Evolutionary conservation across 352 stramenopile genomes (phyloP).

Genomic region (Phytophthora syringae): DNA sequence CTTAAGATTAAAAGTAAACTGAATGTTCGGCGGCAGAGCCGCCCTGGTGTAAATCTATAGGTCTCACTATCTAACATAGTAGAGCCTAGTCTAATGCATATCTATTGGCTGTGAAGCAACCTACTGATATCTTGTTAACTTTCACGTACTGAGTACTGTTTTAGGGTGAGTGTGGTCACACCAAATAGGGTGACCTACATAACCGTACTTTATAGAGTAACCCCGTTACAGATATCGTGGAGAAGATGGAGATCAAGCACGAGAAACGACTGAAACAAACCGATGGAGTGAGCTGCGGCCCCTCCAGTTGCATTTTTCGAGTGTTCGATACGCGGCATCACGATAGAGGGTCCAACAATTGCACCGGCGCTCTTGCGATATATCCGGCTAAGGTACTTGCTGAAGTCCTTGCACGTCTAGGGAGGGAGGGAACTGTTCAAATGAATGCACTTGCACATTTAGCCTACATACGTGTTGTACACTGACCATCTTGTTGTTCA

Average conservation of each 20-base stretch:
- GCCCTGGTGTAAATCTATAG: no score
- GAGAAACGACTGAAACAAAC: not conserved
- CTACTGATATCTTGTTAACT: no score
- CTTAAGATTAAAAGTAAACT: no score
- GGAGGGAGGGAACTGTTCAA: not conserved
- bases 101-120: no score
- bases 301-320: not conserved
- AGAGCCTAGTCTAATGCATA: no score
- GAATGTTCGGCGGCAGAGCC: no score
- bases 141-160: no score
- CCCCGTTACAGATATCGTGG: not conserved
- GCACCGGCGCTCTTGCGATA: not conserved
- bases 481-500: no score
- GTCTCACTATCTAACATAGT: no score
- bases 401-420: not conserved
- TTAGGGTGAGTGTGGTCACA: no score
- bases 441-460: not conserved
- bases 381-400: not conserved
- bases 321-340: not conserved
- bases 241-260: not conserved
- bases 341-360: not conserved
- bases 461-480: not conserved
- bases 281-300: not conserved
- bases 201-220: no score
- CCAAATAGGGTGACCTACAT: no score